Evolutionary conservation across 805 yeast species (phyloP), one percentile per base, ranked within the genome.

Genomic region (Pichia gijzeniarum): DNA sequence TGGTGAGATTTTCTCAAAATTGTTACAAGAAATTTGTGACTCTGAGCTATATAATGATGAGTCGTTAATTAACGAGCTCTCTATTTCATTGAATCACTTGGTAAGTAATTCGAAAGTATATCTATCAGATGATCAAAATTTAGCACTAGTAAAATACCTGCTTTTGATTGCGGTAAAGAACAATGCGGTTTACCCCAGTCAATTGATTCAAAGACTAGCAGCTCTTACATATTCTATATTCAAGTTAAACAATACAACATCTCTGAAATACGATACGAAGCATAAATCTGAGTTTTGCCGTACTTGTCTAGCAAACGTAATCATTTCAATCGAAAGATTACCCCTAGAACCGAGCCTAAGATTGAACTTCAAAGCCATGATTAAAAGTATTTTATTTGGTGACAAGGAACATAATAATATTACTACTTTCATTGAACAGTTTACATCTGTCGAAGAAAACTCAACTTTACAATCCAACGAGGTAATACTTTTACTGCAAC

Each of bases 1-100:
- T 42, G 64, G 69, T 9, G 76, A 73, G 7, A 53, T 67, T 1
- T 43, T 69, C 1, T 37, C 53, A 2, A 49, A 52, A 19, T 53
- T 68, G 0, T 41, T 70, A 19, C 39, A 44, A 4, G 55, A 44
- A 1, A 40, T 58, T 42, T 48, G 50, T 18, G 37, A 53, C 42
- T 36, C 45, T 39, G n/a, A 41, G 21, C 12, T 67, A 42, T 54
- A 56, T 39, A 32, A 28, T 16, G 48, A 64, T 42, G 39, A 53
- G 2, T 43, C 47, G 3, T 44, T 59, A 14, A 48, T 71, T 4
- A 45, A 53, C 17, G 39, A 49, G 3, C 41, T 61, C 17, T 28
- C 52, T 10, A 39, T 42, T 1, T 48, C 53, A 20, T 30, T 59
- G 3, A 46, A 50, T 13, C 28, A 56, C n/a, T 38, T 53, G 2